These are phyloP conservation scores for Acanthamoeba lenticulata DNA, from an alignment of 208 protist species.

Conservation along the genomic window DNA sequence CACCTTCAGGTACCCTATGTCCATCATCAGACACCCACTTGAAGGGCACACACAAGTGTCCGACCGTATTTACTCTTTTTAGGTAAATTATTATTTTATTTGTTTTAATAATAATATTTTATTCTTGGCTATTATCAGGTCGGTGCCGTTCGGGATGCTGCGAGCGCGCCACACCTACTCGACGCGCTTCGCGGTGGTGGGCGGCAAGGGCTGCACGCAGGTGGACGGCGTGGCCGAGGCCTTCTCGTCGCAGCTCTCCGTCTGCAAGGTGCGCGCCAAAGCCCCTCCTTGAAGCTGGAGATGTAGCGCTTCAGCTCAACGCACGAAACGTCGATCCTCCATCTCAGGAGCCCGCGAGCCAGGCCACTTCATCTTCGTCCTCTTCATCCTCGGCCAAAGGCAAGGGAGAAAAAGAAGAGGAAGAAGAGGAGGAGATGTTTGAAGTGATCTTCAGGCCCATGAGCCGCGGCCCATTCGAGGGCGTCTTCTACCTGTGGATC, in stretches of 20 bases:
- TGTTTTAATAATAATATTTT: not conserved
- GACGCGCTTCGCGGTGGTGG: conserved; percentile 16
- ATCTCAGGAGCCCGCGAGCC: not conserved
- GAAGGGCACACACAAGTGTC: not conserved
- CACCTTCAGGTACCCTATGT: not conserved
- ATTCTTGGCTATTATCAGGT: not conserved
- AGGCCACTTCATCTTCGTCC: not conserved
- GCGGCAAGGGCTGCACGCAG: not conserved
- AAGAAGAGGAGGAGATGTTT: not conserved
- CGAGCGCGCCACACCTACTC: conserved; percentile 24
- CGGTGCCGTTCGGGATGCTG: conserved; percentile 23
- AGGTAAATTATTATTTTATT: not conserved
- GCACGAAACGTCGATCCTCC: not conserved
- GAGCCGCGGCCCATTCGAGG: not conserved
- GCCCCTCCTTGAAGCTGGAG: too few relatives aligned
- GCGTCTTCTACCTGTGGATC: not conserved
- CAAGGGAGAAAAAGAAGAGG: not conserved
- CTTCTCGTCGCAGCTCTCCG: not conserved
- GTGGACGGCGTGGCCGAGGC: not conserved
- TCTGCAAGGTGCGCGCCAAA: not conserved
- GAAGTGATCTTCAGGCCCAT: conserved; percentile 22
- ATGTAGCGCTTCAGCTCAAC: not conserved
- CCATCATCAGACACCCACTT: not conserved
- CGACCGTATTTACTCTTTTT: too few relatives aligned
- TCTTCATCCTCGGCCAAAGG: not conserved